Percentiles rank a stretch among this genome's conserved stretches.
Evolutionary conservation across 495 filamentous ascomycete species (phyloP).

Genomic region (Penicillium diatomitis): DNA sequence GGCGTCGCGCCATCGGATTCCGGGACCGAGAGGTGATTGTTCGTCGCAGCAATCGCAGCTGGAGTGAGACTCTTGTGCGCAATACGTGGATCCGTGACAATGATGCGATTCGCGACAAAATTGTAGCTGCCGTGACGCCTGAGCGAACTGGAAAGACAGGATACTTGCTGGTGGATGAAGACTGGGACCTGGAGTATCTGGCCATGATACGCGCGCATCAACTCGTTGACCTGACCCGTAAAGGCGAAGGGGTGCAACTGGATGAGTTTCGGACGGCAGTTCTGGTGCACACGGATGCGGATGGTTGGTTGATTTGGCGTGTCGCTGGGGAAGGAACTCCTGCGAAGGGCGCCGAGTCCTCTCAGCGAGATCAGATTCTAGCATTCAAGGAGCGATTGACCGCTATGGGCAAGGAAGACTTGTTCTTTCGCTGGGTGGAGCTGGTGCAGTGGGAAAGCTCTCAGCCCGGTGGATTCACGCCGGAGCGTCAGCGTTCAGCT

Average conservation of each 20-base stretch:
- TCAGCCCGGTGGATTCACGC: slow-evolving; percentile 61
- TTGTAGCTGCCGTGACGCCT: slow-evolving; percentile 55
- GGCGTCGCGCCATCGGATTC: slow-evolving; percentile 66
- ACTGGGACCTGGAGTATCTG: slow-evolving; percentile 75
- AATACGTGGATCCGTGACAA: slow-evolving; percentile 38
- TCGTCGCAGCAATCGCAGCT: slow-evolving; percentile 46
- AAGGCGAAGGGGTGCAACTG: slow-evolving; percentile 39
- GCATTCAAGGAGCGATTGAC: slow-evolving; percentile 62
- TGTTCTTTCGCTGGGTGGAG: slow-evolving; percentile 84
- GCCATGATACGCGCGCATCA: slow-evolving; percentile 61
- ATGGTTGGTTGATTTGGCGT: slow-evolving; percentile 56
- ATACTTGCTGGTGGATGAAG: slow-evolving; percentile 64
- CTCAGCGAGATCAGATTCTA: slow-evolving; percentile 51
- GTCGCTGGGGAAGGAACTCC: slow-evolving; percentile 43
- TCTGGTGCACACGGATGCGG: slow-evolving; percentile 52
- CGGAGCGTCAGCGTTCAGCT: slow-evolving; percentile 54
- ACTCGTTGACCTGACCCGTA: slow-evolving; percentile 41
- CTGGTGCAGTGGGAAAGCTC: slow-evolving; percentile 73
- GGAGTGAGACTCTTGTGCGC: slow-evolving; percentile 28
- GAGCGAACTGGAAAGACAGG: slow-evolving; percentile 63
- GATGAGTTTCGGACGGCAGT: slow-evolving; percentile 54
- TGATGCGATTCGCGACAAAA: slow-evolving; percentile 38
- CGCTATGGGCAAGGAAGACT: slow-evolving; percentile 64
- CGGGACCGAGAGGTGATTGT: slow-evolving; percentile 64
- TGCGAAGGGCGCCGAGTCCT: slow-evolving; percentile 37